These are phyloP conservation scores for Salix caprea DNA, from an alignment of 345 rosid species.

Conservation along the genomic window DNA sequence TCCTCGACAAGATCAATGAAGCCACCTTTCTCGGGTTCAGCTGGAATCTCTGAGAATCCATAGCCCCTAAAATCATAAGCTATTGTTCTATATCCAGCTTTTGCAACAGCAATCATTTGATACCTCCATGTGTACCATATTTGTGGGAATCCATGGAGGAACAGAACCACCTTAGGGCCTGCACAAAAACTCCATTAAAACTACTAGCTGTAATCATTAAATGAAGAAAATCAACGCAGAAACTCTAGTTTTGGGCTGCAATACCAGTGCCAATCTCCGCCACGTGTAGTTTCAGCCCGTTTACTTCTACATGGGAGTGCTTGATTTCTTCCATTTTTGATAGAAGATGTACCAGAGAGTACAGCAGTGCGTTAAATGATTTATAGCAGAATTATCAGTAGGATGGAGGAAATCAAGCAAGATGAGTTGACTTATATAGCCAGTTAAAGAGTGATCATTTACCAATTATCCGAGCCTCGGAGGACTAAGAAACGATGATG, in stretches of 20 bases:
- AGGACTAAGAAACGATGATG: no score
- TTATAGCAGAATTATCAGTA: background rate
- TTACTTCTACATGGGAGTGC: conserved; percentile 34
- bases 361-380: background rate
- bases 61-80: conserved; percentile 42
- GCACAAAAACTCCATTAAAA: background rate
- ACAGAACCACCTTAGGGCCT: conserved; percentile 30
- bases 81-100: conserved; percentile 27
- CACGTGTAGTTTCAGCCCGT: conserved; percentile 46
- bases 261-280: conserved; percentile 47
- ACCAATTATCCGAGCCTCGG: background rate
- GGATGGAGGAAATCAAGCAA: background rate
- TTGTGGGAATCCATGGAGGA: conserved; percentile 47
- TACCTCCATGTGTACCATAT: conserved; percentile 47
- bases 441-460: background rate
- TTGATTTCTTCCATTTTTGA: conserved; percentile 37
- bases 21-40: conserved; percentile 32
- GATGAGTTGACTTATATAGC: background rate
- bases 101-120: conserved; percentile 36
- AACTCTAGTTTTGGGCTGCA: no score
- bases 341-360: background rate
- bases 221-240: no score
- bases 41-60: conserved; percentile 35
- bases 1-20: conserved; percentile 30
- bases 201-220: background rate